Conservation (phyloP, 805 yeast genomes). For the Kodamaea laetipori region DNA sequence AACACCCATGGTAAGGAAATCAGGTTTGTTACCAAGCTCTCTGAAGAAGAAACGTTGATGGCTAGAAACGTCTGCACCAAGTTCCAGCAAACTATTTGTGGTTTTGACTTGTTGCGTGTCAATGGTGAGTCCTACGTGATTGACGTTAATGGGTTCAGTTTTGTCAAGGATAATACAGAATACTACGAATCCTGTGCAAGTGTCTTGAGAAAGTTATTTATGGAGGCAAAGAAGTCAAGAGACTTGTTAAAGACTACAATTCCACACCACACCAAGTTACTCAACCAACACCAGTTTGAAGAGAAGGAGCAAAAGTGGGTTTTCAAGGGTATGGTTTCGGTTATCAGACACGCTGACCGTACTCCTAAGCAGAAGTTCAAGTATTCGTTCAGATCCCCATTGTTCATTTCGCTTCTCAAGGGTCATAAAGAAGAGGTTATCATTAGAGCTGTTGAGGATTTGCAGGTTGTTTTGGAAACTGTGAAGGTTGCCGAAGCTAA, state of each 20-base stretch:
- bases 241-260: slow-evolving; percentile 41
- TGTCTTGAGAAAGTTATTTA: slow-evolving; percentile 74
- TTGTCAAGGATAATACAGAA: slow-evolving; percentile 86
- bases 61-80: slow-evolving; percentile 74
- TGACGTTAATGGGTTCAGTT: slow-evolving; percentile 97
- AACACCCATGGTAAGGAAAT: slow-evolving; percentile 98
- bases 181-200: slow-evolving; percentile 84
- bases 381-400: slow-evolving; percentile 86
- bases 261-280: slow-evolving; percentile 35
- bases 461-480: slow-evolving; percentile 82
- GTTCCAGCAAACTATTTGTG: slow-evolving; percentile 94
- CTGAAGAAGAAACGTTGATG: slow-evolving; percentile 73
- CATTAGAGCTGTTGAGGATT: slow-evolving; percentile 84
- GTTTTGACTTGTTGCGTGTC: slow-evolving; percentile 90
- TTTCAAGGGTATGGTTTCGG: slow-evolving; percentile 87
- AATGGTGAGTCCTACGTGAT: slow-evolving; percentile 87
- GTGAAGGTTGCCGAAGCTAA: slow-evolving; percentile 79
- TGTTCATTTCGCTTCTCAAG: slow-evolving; percentile 81
- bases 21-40: slow-evolving; percentile 79
- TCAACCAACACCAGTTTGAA: slow-evolving; percentile 45
- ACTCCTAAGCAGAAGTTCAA: slow-evolving; percentile 98
- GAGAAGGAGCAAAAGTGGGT: slow-evolving; percentile 91
- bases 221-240: slow-evolving; percentile 49
- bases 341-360: slow-evolving; percentile 95
- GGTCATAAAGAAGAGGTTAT: slow-evolving; percentile 97